A percentile compares a stretch with the other conserved stretches of the same genome.
These are phyloP conservation scores for Amanita rubescens DNA, from an alignment of 768 basidiomycete species.

Conservation along the genomic window DNA sequence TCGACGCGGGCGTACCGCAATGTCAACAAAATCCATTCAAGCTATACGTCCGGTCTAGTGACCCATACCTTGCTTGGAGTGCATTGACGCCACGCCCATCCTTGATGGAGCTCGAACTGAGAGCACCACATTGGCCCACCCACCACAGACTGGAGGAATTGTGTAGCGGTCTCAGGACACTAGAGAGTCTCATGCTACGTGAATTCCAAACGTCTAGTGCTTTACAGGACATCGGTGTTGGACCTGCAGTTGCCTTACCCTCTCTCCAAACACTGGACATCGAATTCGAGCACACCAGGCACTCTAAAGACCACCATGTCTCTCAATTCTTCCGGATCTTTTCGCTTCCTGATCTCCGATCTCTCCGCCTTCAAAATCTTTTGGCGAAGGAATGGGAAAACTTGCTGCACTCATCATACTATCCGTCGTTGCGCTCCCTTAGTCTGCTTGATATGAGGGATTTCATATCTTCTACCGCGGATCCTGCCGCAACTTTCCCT, in stretches of 20 bases:
- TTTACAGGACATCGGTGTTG: constrained; percentile 9
- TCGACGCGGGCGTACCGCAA: constrained; percentile 6
- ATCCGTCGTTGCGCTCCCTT: constrained; percentile 8
- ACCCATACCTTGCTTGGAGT: constrained; percentile 15
- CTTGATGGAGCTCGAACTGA: constrained; percentile 21
- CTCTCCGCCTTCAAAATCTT: constrained; percentile 2
- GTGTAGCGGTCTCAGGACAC: constrained; percentile 16
- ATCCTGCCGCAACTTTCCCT: constrained; percentile 20
- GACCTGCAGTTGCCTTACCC: constrained; percentile 14
- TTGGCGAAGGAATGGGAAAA: constrained; percentile 8
- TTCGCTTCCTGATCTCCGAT: not conserved
- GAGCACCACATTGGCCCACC: constrained; percentile 15
- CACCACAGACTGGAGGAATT: constrained; percentile 12
- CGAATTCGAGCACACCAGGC: constrained; percentile 9
- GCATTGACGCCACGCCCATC: constrained; percentile 11
- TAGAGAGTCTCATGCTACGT: constrained; percentile 18
- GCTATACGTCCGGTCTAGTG: constrained; percentile 16
- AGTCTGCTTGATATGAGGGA: constrained; percentile 17
- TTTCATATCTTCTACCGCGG: constrained; percentile 7
- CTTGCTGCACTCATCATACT: constrained; percentile 4
- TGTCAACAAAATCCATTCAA: constrained; percentile 2
- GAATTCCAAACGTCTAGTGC: constrained; percentile 15
- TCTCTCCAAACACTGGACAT: constrained; percentile 19
- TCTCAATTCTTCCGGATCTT: constrained; percentile 17
- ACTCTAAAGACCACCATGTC: constrained; percentile 9